Percentiles rank a stretch among this genome's conserved stretches.
These are phyloP conservation scores for Salix koriyanagi DNA, from an alignment of 345 rosid species.

Conservation along the genomic window DNA sequence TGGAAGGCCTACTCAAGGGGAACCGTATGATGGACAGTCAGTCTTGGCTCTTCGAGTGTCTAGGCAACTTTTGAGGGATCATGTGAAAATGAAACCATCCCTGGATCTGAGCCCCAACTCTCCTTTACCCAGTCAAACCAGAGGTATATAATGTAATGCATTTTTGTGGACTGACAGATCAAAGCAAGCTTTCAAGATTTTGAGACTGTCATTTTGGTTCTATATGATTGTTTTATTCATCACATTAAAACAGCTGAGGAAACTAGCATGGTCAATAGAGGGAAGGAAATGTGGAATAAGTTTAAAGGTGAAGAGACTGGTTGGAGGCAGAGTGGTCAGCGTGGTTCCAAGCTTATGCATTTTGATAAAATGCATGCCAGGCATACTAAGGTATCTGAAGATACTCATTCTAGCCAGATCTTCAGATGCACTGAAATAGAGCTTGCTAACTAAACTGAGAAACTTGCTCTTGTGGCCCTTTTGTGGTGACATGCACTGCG, in stretches of 20 bases:
- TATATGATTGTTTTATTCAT: constrained; percentile 13
- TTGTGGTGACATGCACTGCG: constrained; percentile 12
- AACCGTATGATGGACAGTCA: constrained; percentile 43
- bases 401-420: constrained; percentile 10
- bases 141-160: constrained; percentile 25
- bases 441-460: constrained; percentile 13
- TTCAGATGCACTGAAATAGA: constrained; percentile 11
- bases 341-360: constrained; percentile 7
- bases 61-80: constrained; percentile 61
- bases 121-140: constrained; percentile 35
- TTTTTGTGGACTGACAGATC: not conserved
- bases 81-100: constrained; percentile 45
- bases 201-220: constrained; percentile 12
- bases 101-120: constrained; percentile 47
- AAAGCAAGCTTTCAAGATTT: constrained; percentile 12
- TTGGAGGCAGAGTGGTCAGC: constrained; percentile 2
- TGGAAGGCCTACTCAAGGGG: constrained; percentile 17
- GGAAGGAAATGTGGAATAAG: constrained; percentile 19
- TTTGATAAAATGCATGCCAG: not conserved
- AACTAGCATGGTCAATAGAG: constrained; percentile 19
- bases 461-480: constrained; percentile 1
- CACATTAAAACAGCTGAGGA: constrained; percentile 16
- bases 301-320: constrained; percentile 10
- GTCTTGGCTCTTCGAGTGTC: constrained; percentile 60
- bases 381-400: constrained; percentile 10